phyloP scores from a whole-genome alignment of 1,139 yeast species.

The Hanseniaspora uvarum region DNA sequence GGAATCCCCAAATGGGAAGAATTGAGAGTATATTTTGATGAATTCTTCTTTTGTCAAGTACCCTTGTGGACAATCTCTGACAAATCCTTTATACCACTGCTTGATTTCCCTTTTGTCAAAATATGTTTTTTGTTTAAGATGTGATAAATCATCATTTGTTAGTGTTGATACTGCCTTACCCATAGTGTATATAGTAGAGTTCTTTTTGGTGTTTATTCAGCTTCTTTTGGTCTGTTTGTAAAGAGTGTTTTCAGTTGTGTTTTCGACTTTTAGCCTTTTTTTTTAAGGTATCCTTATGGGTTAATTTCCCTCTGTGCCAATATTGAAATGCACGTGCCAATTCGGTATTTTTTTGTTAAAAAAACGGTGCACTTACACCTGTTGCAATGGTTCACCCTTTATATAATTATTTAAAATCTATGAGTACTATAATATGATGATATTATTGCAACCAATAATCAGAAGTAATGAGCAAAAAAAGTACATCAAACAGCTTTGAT shows the following conservation, averaged over 20 bases:
- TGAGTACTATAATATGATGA: too few species aligned
- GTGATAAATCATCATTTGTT: conserved; percentile 79
- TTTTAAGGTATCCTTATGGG: too few species aligned
- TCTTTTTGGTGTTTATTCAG: neutral
- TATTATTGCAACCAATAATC: neutral
- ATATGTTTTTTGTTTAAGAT: conserved; percentile 75
- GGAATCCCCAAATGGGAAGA: conserved; percentile 97
- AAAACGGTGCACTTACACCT: too few species aligned
- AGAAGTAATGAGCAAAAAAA: neutral
- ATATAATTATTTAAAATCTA: too few species aligned
- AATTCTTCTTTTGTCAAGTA: conserved; percentile 80
- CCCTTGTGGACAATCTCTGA: conserved; percentile 89
- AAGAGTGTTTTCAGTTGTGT: too few species aligned
- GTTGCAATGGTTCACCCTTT: too few species aligned
- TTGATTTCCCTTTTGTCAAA: conserved; percentile 90
- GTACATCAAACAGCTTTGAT: neutral
- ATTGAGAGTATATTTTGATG: conserved; percentile 84
- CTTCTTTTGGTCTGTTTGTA: too few species aligned
- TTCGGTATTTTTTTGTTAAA: too few species aligned
- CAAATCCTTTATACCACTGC: conserved; percentile 95
- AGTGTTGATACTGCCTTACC: conserved; percentile 92
- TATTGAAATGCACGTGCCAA: too few species aligned
- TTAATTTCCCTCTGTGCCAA: too few species aligned
- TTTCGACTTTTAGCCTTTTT: too few species aligned
- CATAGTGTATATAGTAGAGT: conserved; percentile 38